Percentiles rank a stretch among this genome's conserved stretches.
phyloP scores from a whole-genome alignment of 257 asterid species.

The Gentiana dahurica region DNA sequence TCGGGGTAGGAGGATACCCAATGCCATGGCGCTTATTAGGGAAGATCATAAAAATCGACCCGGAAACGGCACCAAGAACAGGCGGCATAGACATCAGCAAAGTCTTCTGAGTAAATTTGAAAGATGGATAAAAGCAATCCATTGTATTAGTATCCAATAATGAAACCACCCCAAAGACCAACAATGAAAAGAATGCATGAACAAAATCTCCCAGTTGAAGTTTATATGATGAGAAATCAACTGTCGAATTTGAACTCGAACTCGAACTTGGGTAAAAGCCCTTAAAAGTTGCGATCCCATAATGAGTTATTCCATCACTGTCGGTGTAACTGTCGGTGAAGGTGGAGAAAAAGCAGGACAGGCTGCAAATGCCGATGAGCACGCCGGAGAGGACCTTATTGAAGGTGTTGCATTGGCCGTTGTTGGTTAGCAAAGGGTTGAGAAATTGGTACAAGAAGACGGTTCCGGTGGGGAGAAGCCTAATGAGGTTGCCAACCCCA shows the following conservation, averaged over 20 bases:
- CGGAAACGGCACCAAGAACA: constrained; percentile 40
- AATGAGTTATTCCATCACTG: constrained; percentile 29
- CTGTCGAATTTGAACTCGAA: not conserved
- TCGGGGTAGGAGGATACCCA: constrained; percentile 40
- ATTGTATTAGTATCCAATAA: too few species aligned
- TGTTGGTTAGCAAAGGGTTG: constrained; percentile 70
- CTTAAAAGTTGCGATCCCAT: constrained; percentile 45
- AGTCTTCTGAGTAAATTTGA: constrained; percentile 37
- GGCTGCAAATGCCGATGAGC: constrained; percentile 22
- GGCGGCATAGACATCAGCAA: constrained; percentile 63
- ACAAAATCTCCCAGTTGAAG: constrained; percentile 58
- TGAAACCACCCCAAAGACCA: constrained; percentile 42
- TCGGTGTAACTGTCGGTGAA: constrained; percentile 70
- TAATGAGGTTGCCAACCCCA: constrained; percentile 47
- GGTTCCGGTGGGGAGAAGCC: constrained; percentile 84
- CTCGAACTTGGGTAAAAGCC: constrained; percentile 49
- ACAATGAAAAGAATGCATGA: constrained; percentile 46
- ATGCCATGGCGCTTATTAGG: constrained; percentile 68
- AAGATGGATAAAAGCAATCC: constrained; percentile 33
- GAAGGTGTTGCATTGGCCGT: constrained; percentile 48
- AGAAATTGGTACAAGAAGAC: constrained; percentile 69
- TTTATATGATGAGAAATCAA: constrained; percentile 36
- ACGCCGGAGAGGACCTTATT: constrained; percentile 39
- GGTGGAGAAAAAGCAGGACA: constrained; percentile 52
- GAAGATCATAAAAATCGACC: constrained; percentile 37